phyloP scores from a whole-genome alignment of 2,329 filamentous ascomycete species.

The Fusarium tjaetaba region DNA sequence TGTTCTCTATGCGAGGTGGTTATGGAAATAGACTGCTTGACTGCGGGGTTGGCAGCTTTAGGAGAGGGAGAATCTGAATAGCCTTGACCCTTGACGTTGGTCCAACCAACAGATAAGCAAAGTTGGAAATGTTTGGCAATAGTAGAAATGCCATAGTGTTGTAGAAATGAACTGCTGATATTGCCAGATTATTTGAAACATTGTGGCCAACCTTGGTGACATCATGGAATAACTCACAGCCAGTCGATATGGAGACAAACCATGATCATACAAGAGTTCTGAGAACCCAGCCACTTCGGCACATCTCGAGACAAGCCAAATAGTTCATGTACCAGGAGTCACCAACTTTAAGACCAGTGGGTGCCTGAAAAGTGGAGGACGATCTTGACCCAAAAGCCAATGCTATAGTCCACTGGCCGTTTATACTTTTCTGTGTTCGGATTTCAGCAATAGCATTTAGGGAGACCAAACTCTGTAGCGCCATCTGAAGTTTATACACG shows the following conservation, averaged over 20 bases:
- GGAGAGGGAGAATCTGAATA: not conserved
- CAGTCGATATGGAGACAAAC: not conserved
- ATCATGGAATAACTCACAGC: not conserved
- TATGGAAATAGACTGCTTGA: not conserved
- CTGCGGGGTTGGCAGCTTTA: not conserved
- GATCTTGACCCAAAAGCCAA: not conserved
- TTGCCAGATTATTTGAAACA: not conserved
- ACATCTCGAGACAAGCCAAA: not conserved
- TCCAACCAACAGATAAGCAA: not conserved
- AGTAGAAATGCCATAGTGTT: not conserved
- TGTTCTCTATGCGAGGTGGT: not conserved
- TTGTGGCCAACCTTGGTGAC: not conserved
- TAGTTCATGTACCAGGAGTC: not conserved
- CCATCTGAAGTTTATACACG: not conserved
- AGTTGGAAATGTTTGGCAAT: not conserved
- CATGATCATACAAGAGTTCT: not conserved
- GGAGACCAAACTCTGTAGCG: not conserved
- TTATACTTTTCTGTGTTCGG: not conserved
- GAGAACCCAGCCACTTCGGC: not conserved
- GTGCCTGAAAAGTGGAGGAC: fast-evolving
- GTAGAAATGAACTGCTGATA: not conserved
- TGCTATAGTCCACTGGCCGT: not conserved
- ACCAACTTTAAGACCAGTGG: not conserved
- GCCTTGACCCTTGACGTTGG: not conserved
- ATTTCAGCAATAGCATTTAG: not conserved